Evolutionary conservation across 768 basidiomycete genomes (phyloP), one percentile per base, ranked within the genome.

Genomic region (Lactifluus subvellereus): DNA sequence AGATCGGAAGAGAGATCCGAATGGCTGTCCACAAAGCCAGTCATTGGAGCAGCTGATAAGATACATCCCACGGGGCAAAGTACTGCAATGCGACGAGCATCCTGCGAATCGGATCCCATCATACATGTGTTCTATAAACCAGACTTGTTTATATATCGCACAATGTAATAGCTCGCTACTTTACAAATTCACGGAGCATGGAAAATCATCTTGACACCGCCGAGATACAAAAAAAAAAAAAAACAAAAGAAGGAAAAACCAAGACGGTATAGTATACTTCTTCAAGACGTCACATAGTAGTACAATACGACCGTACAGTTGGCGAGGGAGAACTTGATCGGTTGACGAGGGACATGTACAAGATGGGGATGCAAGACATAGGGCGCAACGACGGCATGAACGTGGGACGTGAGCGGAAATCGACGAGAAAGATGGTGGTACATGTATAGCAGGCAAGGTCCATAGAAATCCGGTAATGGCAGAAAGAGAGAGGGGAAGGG

Each of bases 181-280:
- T 52, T 59, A 64, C 62, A 64, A 47, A 50, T 64, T 59, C 62
- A 49, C 45, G 22, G 20, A 42, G 30, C 50, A 57, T 49, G 32
- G 20, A 2, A 57, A 42, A 62, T 57, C 55, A 55, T 18, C 42
- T 57, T 57, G 33, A 33, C 37, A 47, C 62, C 62, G 52, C 62
- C 62, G 51, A 63, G 57, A 53, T 37, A 57, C 13, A 37, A 48
- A 48, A 56, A 48, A 20, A 18, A 45, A 47, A 38, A 47, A 40
- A 20, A 45, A 33, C 32, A 32, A 40, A 38, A 27, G 16, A 27
- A 45, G 13, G 30, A 32, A 53, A 38, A 40, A 47, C 45, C 51
- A 54, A 38, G 38, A 40, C 58, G 53, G 58, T 55, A 64, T 55
- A 60, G 30, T 64, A 64, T 64, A 60, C 62, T 59, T 64, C 62